Evolutionary conservation across 495 filamentous ascomycete species (phyloP).

Genomic region (Aspergillus hancockii): DNA sequence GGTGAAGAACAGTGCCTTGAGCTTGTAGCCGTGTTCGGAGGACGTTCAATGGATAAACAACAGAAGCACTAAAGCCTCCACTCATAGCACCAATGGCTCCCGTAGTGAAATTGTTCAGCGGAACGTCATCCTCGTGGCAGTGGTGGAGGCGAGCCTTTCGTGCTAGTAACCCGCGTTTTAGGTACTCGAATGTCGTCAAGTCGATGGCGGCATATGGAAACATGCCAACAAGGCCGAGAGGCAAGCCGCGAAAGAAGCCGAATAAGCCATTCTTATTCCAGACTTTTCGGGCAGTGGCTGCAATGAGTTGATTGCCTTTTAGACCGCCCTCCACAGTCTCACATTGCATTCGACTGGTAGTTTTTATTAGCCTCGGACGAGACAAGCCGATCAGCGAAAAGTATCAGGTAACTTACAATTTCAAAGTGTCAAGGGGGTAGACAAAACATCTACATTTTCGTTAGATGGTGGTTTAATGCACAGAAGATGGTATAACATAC

Average conservation of each 20-base stretch:
- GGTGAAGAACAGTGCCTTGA: slow-evolving; percentile 90
- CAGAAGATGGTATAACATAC: slow-evolving; percentile 43
- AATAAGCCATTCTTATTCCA: slow-evolving; percentile 70
- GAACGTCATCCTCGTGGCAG: slow-evolving; percentile 79
- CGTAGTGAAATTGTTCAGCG: slow-evolving; percentile 73
- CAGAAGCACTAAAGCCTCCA: slow-evolving; percentile 88
- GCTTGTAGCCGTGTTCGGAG: slow-evolving; percentile 91
- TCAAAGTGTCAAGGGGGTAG: slow-evolving; percentile 95
- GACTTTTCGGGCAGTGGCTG: slow-evolving; percentile 81
- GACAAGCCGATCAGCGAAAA: background rate
- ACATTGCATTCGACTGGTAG: slow-evolving; percentile 81
- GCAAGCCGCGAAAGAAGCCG: slow-evolving; percentile 87
- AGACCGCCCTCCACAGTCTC: slow-evolving; percentile 84
- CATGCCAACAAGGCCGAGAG: slow-evolving; percentile 91
- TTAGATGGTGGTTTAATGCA: slow-evolving; percentile 20
- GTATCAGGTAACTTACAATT: slow-evolving; percentile 64
- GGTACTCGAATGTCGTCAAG: slow-evolving; percentile 88
- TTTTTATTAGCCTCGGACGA: slow-evolving; percentile 21
- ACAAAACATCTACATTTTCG: slow-evolving; percentile 68
- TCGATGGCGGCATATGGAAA: slow-evolving; percentile 98
- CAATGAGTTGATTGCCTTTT: slow-evolving; percentile 81
- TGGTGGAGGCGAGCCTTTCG: slow-evolving; percentile 68
- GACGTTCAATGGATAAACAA: slow-evolving; percentile 94
- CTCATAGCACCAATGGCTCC: slow-evolving; percentile 85
- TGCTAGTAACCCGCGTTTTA: slow-evolving; percentile 71